Evolutionary conservation across 352 stramenopile genomes (phyloP), one percentile per base, ranked within the genome.

Genomic region (Phytophthora uliginosa): DNA sequence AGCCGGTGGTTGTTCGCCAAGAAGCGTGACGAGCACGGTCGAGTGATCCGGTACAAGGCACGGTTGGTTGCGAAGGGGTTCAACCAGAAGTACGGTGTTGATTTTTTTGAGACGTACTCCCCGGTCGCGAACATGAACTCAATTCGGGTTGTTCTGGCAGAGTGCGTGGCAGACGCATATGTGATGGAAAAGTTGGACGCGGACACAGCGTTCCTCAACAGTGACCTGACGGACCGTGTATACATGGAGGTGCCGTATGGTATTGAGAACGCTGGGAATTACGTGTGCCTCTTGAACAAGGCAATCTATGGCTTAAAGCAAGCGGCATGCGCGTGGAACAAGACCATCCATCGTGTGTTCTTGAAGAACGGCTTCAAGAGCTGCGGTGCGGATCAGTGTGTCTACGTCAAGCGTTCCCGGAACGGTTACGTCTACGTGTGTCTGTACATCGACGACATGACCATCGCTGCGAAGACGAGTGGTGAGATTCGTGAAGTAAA

Each of bases 101-200:
- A 85, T 36, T 80, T 78, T 64, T 66, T 69, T 26, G 78, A 85
- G 34, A 54, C 48, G 2, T 63, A 62, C 22, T 62, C 55, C 6
- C 71, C 71, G 15, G 80, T 88, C 2, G 70, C 63, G 12, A 74
- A 73, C 54, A 74, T 83, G 48, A 77, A 71, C 50, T 83, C 75
- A 5, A 71, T 84, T 13, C 66, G 77, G 38, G 47, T 80, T 4
- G 53, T 68, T 4, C 38, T 79, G 9, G 48, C 71, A 5, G 36
- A 78, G 8, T 64, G 38, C 24, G 50, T n/a, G 1, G 26, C 47
- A 0, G 56, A 77, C 8, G 8, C 28, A 38, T 77, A 71, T 31
- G 7, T 64, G 3, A 77, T 81, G 26, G 31, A 76, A 13, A 73
- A 83, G 33, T 59, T 78, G 33, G 76, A 84, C 48, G 68, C 79